A percentile compares a stretch with the other conserved stretches of the same genome.
phyloP scores from a whole-genome alignment of 1,139 yeast species.

The Suhomyces bribrorum region DNA sequence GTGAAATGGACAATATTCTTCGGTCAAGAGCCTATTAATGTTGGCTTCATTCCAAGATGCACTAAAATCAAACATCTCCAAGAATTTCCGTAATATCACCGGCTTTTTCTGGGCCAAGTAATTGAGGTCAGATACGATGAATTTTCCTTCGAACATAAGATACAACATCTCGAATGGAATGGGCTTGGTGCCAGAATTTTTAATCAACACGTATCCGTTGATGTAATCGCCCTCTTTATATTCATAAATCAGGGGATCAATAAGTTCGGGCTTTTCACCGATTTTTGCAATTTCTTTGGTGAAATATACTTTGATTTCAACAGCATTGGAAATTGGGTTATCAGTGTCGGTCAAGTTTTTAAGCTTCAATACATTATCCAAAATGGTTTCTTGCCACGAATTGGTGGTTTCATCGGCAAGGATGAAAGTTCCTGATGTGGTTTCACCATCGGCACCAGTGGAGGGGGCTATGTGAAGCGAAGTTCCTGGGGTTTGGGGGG shows the following conservation, averaged over 20 bases:
- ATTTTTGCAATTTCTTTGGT: constrained; percentile 39
- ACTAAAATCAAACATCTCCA: constrained; percentile 48
- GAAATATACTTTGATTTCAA: constrained; percentile 33
- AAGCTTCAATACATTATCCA: constrained; percentile 40
- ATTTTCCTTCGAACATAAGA: constrained; percentile 42
- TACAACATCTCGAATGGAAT: constrained; percentile 46
- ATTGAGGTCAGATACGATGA: constrained; percentile 19
- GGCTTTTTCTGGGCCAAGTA: constrained; percentile 17
- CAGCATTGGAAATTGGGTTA: constrained; percentile 28
- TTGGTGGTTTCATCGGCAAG: constrained; percentile 37
- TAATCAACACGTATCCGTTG: constrained; percentile 38
- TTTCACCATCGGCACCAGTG: background rate
- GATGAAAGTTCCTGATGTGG: constrained; percentile 12
- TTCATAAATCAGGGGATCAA: constrained; percentile 38
- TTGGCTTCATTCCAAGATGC: constrained; percentile 40
- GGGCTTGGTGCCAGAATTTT: constrained; percentile 26
- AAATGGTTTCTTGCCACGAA: constrained; percentile 40
- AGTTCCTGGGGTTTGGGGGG: constrained; percentile 4
- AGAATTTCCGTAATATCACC: constrained; percentile 25
- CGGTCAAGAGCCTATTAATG: constrained; percentile 36
- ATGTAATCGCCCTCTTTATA: constrained; percentile 44
- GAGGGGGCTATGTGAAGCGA: background rate
- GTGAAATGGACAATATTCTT: constrained; percentile 18
- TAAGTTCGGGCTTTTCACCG: constrained; percentile 29
- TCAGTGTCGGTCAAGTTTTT: constrained; percentile 34